phyloP scores from a whole-genome alignment of 2,329 filamentous ascomycete species.

The Diplodia scrobiculata region DNA sequence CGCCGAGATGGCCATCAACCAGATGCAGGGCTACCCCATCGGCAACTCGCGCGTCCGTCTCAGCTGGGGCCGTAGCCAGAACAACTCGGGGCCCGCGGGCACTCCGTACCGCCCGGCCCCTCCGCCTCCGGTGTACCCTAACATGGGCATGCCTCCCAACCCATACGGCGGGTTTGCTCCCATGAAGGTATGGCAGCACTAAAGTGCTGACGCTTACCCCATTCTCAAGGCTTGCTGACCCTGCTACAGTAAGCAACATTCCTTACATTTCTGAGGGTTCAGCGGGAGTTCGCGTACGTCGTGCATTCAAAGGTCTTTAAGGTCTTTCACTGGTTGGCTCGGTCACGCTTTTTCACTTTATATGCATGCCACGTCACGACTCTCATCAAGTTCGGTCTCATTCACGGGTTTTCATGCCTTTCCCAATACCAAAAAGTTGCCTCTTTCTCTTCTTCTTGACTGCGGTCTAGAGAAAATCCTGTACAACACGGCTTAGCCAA shows the following conservation, averaged over 20 bases:
- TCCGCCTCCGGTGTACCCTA: conserved; percentile 71
- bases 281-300: conserved; percentile 31
- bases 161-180: conserved; percentile 67
- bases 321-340: conserved; percentile 31
- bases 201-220: conserved; percentile 16
- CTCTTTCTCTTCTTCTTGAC: conserved; percentile 28
- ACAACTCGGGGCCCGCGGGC: conserved; percentile 95
- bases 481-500: conserved; percentile 31
- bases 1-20: conserved; percentile 99
- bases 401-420: conserved; percentile 29
- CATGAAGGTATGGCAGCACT: conserved; percentile 59
- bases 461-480: conserved; percentile 31
- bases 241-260: conserved; percentile 30
- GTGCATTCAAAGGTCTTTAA: conserved; percentile 31
- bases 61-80: conserved; percentile 97
- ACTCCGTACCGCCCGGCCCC: conserved; percentile 96
- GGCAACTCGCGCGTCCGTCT: conserved; percentile 97
- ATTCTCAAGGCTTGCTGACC: conserved; percentile 26
- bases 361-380: conserved; percentile 30
- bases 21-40: conserved; percentile 99
- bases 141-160: conserved; percentile 68
- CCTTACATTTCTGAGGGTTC: conserved; percentile 33
- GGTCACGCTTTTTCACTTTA: conserved; percentile 32
- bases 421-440: conserved; percentile 31
- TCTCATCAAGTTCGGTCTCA: conserved; percentile 30